A percentile compares a stretch with the other conserved stretches of the same genome.
phyloP scores from a whole-genome alignment of 768 basidiomycete species.

The Pleurotus citrinopileatus region DNA sequence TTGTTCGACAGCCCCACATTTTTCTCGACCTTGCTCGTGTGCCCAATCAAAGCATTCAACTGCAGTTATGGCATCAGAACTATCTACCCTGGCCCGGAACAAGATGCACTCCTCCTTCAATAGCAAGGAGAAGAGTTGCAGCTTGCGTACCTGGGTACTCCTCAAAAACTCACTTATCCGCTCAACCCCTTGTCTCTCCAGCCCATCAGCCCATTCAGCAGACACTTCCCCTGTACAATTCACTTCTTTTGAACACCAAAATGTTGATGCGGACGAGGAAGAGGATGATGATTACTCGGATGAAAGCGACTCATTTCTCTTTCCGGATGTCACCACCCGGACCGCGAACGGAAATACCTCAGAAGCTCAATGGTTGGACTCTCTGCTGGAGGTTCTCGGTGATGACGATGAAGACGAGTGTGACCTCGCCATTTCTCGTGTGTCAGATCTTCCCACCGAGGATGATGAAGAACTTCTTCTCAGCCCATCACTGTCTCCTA shows the following conservation, averaged over 20 bases:
- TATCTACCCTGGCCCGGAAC: slow-evolving; percentile 65
- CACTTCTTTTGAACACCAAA: slow-evolving; percentile 34
- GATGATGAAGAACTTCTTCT: slow-evolving; percentile 64
- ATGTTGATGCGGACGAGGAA: slow-evolving; percentile 34
- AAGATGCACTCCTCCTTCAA: slow-evolving; percentile 68
- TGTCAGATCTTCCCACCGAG: slow-evolving; percentile 46
- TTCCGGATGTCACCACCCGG: slow-evolving; percentile 63
- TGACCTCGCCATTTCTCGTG: slow-evolving; percentile 36
- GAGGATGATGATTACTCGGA: slow-evolving; percentile 50
- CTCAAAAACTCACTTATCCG: slow-evolving; percentile 80
- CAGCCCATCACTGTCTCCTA: slow-evolving; percentile 68
- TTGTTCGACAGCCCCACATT: slow-evolving; percentile 14
- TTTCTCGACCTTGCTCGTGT: slow-evolving; percentile 14
- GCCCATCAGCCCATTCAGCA: background rate
- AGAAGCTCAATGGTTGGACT: slow-evolving; percentile 82
- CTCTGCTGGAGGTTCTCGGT: slow-evolving; percentile 69
- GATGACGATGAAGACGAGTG: slow-evolving; percentile 68
- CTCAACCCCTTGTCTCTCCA: slow-evolving; percentile 37
- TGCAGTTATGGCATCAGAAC: slow-evolving; percentile 27
- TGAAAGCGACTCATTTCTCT: slow-evolving; percentile 72
- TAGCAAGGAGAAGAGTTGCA: slow-evolving; percentile 63
- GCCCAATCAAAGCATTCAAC: slow-evolving; percentile 11
- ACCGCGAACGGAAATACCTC: slow-evolving; percentile 40
- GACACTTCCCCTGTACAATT: slow-evolving; percentile 19
- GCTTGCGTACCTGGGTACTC: slow-evolving; percentile 84